These are phyloP conservation scores for Fusarium musae DNA, from an alignment of 2,329 filamentous ascomycete genomes.

Conservation along the genomic window DNA sequence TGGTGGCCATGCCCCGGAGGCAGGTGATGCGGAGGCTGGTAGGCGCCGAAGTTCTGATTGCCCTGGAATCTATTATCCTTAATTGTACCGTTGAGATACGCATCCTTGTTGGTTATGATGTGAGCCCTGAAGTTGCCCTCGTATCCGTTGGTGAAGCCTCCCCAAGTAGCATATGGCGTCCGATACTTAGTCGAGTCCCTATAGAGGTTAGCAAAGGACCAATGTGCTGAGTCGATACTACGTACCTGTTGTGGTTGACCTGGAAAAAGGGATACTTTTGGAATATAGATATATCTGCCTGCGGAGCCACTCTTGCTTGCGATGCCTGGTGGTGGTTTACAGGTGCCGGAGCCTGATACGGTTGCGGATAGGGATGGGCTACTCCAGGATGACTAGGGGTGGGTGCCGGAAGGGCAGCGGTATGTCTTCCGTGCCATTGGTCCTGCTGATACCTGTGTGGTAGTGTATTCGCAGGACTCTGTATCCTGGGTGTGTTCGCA, in stretches of 20 bases:
- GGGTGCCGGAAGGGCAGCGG: neutral
- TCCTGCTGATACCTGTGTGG: slow-evolving; percentile 10
- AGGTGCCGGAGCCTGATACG: slow-evolving; percentile 6
- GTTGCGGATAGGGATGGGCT: neutral
- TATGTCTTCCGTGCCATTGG: slow-evolving; percentile 18
- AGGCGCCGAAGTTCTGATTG: neutral
- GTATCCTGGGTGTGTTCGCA: neutral
- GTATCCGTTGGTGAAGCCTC: slow-evolving; percentile 71
- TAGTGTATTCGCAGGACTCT: neutral
- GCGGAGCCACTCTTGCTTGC: slow-evolving; percentile 47
- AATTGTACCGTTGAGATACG: slow-evolving; percentile 44
- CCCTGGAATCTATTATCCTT: neutral
- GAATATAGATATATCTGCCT: slow-evolving; percentile 55
- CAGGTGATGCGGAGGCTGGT: slow-evolving; percentile 3
- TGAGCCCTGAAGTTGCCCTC: slow-evolving; percentile 63
- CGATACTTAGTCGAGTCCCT: slow-evolving; percentile 67
- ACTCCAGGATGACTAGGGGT: neutral
- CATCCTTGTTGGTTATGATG: slow-evolving; percentile 51
- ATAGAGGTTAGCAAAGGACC: slow-evolving; percentile 28
- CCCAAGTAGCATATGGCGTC: slow-evolving; percentile 67
- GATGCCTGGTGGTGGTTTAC: slow-evolving; percentile 19
- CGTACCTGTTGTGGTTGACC: slow-evolving; percentile 68
- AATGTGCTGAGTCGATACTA: neutral
- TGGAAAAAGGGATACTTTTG: slow-evolving; percentile 70
- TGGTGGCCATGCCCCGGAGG: neutral